Evolutionary conservation across 257 asterid species (phyloP).

Genomic region (Paulownia fortunei): DNA sequence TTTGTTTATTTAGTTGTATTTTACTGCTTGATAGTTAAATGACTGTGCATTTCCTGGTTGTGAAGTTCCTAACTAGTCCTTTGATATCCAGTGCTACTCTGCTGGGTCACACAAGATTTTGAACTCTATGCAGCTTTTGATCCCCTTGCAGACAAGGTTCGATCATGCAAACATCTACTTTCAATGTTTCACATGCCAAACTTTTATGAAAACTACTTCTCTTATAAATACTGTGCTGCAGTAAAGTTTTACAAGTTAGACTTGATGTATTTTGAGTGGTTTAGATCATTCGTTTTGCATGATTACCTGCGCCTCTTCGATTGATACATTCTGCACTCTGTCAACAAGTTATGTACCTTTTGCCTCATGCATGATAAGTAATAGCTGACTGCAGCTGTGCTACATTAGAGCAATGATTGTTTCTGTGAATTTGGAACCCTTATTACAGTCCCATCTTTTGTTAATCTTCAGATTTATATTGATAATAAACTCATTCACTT

Average conservation of each 20-base stretch:
- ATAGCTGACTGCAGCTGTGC: neutral
- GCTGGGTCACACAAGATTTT: slow-evolving; percentile 98
- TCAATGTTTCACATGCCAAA: neutral
- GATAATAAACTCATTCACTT: neutral
- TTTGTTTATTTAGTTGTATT: neutral
- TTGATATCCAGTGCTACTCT: slow-evolving; percentile 73
- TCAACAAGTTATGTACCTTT: neutral
- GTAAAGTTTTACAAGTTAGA: neutral
- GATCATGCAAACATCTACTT: slow-evolving; percentile 30
- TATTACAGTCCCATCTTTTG: neutral
- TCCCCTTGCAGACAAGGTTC: slow-evolving; percentile 99
- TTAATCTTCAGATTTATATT: neutral
- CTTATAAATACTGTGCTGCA: neutral
- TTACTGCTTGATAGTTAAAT: neutral
- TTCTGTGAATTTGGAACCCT: neutral
- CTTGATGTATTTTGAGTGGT: neutral
- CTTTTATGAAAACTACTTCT: neutral
- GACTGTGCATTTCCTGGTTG: slow-evolving; percentile 7
- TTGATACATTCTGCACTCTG: neutral
- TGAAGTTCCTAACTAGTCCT: slow-evolving; percentile 31
- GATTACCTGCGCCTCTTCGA: neutral
- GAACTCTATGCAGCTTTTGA: slow-evolving; percentile 98
- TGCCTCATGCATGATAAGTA: slow-evolving; percentile 9
- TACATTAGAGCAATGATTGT: neutral
- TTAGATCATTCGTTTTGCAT: neutral